These are phyloP conservation scores for Amanita fuliginea DNA, from an alignment of 768 basidiomycete genomes.

Conservation along the genomic window DNA sequence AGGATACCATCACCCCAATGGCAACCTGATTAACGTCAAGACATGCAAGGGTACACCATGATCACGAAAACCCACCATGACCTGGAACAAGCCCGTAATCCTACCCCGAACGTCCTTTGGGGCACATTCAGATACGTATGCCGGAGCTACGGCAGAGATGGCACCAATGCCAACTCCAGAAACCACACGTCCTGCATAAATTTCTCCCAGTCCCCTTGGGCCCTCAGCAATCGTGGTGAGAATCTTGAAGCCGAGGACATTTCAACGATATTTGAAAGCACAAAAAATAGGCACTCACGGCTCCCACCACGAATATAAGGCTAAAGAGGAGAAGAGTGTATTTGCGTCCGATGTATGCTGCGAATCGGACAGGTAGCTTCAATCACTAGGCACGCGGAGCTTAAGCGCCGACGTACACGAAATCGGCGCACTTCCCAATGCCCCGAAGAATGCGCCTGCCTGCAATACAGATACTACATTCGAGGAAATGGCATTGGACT, in stretches of 20 bases:
- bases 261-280: background rate
- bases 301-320: conserved; percentile 58
- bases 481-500: conserved; percentile 48
- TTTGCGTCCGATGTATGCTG: conserved; percentile 57
- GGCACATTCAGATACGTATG: conserved; percentile 79
- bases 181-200: conserved; percentile 74
- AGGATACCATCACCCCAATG: conserved; percentile 76
- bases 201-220: conserved; percentile 47
- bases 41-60: background rate
- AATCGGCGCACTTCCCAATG: conserved; percentile 58
- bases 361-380: background rate
- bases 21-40: conserved; percentile 34
- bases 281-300: conserved; percentile 31
- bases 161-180: conserved; percentile 75
- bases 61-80: conserved; percentile 40
- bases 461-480: conserved; percentile 85
- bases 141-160: conserved; percentile 75
- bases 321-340: conserved; percentile 52
- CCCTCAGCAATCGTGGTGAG: conserved; percentile 59
- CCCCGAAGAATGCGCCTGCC: conserved; percentile 84
- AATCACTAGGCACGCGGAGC: background rate
- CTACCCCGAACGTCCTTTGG: conserved; percentile 82
- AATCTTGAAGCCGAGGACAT: conserved; percentile 27
- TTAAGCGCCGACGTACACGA: conserved; percentile 36
- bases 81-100: conserved; percentile 80